phyloP scores from a whole-genome alignment of 192 early-diverging fungal species.

The Coemansia sp. region DNA sequence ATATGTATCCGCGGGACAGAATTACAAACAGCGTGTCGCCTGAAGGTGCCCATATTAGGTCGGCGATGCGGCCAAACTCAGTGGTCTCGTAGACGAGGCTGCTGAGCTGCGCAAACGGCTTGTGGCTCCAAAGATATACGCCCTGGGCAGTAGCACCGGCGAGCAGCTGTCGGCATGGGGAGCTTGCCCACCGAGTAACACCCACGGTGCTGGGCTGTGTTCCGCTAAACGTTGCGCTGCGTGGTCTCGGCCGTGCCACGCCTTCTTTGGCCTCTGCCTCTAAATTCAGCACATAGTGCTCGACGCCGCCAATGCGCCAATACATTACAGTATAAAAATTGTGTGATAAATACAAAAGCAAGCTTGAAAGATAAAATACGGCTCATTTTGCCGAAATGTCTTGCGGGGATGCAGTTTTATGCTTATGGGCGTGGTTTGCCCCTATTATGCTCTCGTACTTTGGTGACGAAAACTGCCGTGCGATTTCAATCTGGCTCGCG shows the following conservation, averaged over 20 bases:
- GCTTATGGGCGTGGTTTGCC: background rate
- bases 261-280: constrained; percentile 3
- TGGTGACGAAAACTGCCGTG: constrained; percentile 58
- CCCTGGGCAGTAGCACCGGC: constrained; percentile 31
- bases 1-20: constrained; percentile 31
- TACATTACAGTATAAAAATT: constrained; percentile 26
- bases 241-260: constrained; percentile 14
- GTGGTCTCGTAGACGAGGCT: constrained; percentile 32
- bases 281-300: constrained; percentile 39
- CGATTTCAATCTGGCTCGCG: constrained; percentile 66
- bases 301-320: constrained; percentile 49
- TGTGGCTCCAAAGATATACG: constrained; percentile 45
- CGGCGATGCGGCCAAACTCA: constrained; percentile 43
- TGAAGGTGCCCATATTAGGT: constrained; percentile 21
- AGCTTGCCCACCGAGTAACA: constrained; percentile 24
- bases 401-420: constrained; percentile 10
- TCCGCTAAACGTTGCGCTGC: constrained; percentile 40
- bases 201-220: background rate
- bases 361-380: constrained; percentile 3
- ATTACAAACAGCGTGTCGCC: constrained; percentile 28
- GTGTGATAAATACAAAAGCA: constrained; percentile 4
- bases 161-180: constrained; percentile 29
- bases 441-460: constrained; percentile 15
- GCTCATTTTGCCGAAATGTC: background rate
- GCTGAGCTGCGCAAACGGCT: constrained; percentile 49